These are phyloP conservation scores for Leccinum subspadiceum DNA, from an alignment of 1,284 basidiomycete species.

Conservation along the genomic window DNA sequence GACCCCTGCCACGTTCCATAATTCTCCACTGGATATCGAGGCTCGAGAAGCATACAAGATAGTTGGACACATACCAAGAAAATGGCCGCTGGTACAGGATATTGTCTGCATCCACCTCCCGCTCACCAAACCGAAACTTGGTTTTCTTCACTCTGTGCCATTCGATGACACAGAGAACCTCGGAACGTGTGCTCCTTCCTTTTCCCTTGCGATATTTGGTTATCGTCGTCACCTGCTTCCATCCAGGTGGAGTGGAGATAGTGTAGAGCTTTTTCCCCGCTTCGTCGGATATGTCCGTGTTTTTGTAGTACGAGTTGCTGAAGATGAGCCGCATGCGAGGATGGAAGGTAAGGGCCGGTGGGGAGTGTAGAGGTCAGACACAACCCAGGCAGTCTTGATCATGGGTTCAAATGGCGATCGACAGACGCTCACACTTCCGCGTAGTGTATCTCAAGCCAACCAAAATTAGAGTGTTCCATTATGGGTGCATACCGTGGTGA, in stretches of 20 bases:
- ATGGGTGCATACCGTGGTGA: neutral
- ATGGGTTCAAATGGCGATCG: neutral
- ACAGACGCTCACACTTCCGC: slow-evolving; percentile 1
- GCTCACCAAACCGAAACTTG: slow-evolving; percentile 12
- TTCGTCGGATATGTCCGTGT: slow-evolving; percentile 19
- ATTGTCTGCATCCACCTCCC: slow-evolving; percentile 8
- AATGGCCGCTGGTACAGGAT: slow-evolving; percentile 15
- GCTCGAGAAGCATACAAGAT: neutral
- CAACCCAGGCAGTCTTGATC: neutral
- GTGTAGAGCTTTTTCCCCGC: slow-evolving; percentile 17
- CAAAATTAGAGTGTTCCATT: slow-evolving; percentile 10
- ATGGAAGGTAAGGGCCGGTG: neutral
- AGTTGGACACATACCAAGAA: slow-evolving; percentile 16
- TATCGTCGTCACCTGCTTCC: slow-evolving; percentile 22
- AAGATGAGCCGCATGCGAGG: slow-evolving; percentile 18
- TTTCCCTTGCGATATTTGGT: slow-evolving; percentile 11
- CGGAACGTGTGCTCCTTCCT: neutral
- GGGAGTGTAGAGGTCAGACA: neutral
- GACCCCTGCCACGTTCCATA: slow-evolving; percentile 11
- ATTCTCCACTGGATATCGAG: neutral
- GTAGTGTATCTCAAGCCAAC: neutral
- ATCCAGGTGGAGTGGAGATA: slow-evolving; percentile 16
- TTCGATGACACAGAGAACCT: slow-evolving; percentile 21
- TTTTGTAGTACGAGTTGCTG: slow-evolving; percentile 16
- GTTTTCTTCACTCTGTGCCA: slow-evolving; percentile 18